Conservation (phyloP, 176 grass and related monocot species). For the Oropetium thomaeum region DNA sequence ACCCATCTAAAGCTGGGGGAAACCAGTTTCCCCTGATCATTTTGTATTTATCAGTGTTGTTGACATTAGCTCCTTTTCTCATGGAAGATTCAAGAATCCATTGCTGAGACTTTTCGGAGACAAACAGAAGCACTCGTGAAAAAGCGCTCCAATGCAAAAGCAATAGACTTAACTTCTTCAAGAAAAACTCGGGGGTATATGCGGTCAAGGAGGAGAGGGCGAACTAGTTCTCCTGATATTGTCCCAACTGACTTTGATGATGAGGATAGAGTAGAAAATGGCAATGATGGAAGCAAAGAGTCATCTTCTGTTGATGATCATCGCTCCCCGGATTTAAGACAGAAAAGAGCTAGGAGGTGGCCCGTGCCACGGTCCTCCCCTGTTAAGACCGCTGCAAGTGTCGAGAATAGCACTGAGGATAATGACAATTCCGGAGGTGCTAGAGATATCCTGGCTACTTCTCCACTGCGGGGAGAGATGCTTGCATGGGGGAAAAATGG, state of each 20-base stretch:
- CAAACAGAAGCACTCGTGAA: conserved; percentile 79
- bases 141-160: conserved; percentile 51
- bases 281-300: conserved; percentile 66
- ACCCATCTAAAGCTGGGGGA: neutral
- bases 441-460: conserved; percentile 54
- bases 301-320: conserved; percentile 69
- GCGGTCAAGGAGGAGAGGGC: conserved; percentile 49
- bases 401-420: conserved; percentile 48
- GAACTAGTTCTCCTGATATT: conserved; percentile 50
- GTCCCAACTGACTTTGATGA: conserved; percentile 51
- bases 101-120: conserved; percentile 73
- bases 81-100: conserved; percentile 81
- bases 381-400: conserved; percentile 34
- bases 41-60: conserved; percentile 18
- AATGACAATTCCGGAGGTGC: conserved; percentile 50
- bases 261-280: conserved; percentile 70
- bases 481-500: conserved; percentile 92
- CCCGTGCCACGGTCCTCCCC: conserved; percentile 51
- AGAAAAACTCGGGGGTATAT: conserved; percentile 50
- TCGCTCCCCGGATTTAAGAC: conserved; percentile 57
- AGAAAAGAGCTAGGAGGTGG: conserved; percentile 70
- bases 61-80: conserved; percentile 36
- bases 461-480: conserved; percentile 73
- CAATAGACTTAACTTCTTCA: conserved; percentile 22
- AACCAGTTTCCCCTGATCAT: neutral